These are phyloP conservation scores for Verticillium nonalfalfae DNA, from an alignment of 2,329 filamentous ascomycete species.

Conservation along the genomic window DNA sequence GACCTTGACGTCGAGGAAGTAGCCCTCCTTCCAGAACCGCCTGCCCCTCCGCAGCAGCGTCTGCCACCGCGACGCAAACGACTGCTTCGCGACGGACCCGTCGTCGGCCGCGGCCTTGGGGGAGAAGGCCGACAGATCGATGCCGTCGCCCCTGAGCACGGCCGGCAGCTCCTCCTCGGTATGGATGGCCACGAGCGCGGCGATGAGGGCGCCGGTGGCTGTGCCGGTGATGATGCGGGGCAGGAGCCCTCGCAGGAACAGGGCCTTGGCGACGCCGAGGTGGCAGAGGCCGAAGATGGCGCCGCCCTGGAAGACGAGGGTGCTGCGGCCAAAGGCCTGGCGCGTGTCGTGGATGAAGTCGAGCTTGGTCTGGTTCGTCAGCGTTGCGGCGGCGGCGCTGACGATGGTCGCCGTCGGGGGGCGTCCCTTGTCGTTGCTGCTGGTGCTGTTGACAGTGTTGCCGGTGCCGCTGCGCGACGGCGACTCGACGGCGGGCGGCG, in stretches of 20 bases:
- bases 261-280: conserved; percentile 80
- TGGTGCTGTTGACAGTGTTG: no score
- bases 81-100: conserved; percentile 25
- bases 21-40: conserved; percentile 69
- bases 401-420: conserved; percentile 17
- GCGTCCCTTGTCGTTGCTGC: not conserved
- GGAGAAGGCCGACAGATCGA: conserved; percentile 74
- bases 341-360: conserved; percentile 83
- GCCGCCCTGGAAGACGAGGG: conserved; percentile 80
- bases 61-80: conserved; percentile 36
- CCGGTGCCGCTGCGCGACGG: not conserved
- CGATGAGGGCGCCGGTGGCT: conserved; percentile 83
- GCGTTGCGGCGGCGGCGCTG: conserved; percentile 23
- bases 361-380: conserved; percentile 72
- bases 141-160: conserved; percentile 71
- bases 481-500: conserved; percentile 21
- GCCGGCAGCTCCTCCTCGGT: conserved; percentile 76
- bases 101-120: conserved; percentile 23
- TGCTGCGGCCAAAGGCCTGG: conserved; percentile 81
- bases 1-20: conserved; percentile 76
- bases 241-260: conserved; percentile 73
- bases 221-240: conserved; percentile 90
- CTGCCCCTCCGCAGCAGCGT: conserved; percentile 61
- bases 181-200: conserved; percentile 80
- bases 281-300: conserved; percentile 90